Evolutionary conservation across 805 yeast species (phyloP).

Genomic region (Saccharomycopsis sp.): DNA sequence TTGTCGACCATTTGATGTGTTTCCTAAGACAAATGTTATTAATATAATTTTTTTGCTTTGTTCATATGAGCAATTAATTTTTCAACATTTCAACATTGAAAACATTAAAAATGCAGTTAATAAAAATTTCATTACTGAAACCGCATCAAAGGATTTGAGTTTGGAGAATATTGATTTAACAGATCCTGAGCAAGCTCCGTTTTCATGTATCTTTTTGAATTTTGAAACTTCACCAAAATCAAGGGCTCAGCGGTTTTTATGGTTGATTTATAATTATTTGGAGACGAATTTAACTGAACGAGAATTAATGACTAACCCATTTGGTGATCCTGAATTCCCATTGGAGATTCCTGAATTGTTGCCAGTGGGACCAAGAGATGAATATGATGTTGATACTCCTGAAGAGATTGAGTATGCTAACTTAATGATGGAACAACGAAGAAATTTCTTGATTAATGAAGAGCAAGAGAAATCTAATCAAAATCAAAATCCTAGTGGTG

Average conservation of each 20-base stretch:
- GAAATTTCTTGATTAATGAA: slow-evolving; percentile 28
- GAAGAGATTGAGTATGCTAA: slow-evolving; percentile 39
- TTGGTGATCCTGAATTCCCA: slow-evolving; percentile 33
- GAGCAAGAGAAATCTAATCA: slow-evolving; percentile 1
- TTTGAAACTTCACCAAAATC: slow-evolving; percentile 52
- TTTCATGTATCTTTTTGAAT: slow-evolving; percentile 70
- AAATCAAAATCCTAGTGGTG: neutral
- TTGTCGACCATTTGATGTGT: slow-evolving; percentile 25
- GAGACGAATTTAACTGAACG: slow-evolving; percentile 61
- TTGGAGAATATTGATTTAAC: slow-evolving; percentile 21
- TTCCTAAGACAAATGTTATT: slow-evolving; percentile 57
- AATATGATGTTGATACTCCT: slow-evolving; percentile 36
- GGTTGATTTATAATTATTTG: slow-evolving; percentile 75
- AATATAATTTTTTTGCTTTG: slow-evolving; percentile 71
- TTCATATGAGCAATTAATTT: slow-evolving; percentile 50
- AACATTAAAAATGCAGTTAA: slow-evolving; percentile 3
- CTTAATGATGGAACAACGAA: slow-evolving; percentile 32
- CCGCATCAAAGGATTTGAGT: slow-evolving; percentile 1
- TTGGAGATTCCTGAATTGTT: slow-evolving; percentile 34
- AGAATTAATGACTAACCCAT: slow-evolving; percentile 51
- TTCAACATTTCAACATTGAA: slow-evolving; percentile 28
- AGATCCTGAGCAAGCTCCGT: slow-evolving; percentile 36
- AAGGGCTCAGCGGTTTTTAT: slow-evolving; percentile 67
- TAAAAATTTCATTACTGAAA: slow-evolving; percentile 3
- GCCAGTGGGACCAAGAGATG: slow-evolving; percentile 24